A percentile compares a stretch with the other conserved stretches of the same genome.
Conservation (phyloP, 1,139 yeast genomes). For the Geotrichum citri-aurantii region DNA sequence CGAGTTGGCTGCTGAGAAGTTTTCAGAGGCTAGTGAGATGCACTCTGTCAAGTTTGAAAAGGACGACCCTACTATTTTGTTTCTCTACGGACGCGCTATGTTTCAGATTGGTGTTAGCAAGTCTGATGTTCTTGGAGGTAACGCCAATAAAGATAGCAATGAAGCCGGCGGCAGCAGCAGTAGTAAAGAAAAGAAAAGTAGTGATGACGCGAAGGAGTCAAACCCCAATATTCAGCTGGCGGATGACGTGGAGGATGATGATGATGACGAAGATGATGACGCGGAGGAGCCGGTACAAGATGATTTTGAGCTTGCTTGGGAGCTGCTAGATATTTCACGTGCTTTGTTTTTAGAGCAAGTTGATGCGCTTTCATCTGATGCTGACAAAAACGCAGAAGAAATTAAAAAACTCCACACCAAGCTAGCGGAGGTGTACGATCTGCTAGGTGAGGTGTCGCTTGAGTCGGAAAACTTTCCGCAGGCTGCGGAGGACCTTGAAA, state of each 20-base stretch:
- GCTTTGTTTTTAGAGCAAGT: slow-evolving; percentile 51
- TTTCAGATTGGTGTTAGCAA: slow-evolving; percentile 71
- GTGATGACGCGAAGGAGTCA: background rate
- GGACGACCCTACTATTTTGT: slow-evolving; percentile 67
- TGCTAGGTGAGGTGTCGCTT: slow-evolving; percentile 82
- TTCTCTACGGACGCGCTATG: slow-evolving; percentile 72
- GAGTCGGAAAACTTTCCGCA: slow-evolving; percentile 78
- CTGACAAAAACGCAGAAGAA: slow-evolving; percentile 24
- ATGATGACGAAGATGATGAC: slow-evolving; percentile 36
- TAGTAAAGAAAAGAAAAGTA: slow-evolving; percentile 31
- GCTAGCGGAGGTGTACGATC: slow-evolving; percentile 69
- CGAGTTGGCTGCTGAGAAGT: slow-evolving; percentile 63
- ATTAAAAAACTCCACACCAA: slow-evolving; percentile 43
- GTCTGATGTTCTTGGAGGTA: slow-evolving; percentile 69
- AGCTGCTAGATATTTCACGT: slow-evolving; percentile 69
- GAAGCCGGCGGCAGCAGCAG: slow-evolving; percentile 40
- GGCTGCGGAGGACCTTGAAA: slow-evolving; percentile 60
- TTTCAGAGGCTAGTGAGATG: slow-evolving; percentile 68
- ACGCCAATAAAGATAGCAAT: background rate
- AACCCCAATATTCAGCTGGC: slow-evolving; percentile 24
- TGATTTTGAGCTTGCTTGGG: slow-evolving; percentile 88
- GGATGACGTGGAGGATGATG: slow-evolving; percentile 37
- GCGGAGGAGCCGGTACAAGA: slow-evolving; percentile 48
- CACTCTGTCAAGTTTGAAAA: slow-evolving; percentile 47
- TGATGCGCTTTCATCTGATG: slow-evolving; percentile 27